phyloP scores from a whole-genome alignment of 139 green algal genomes.

The Trebouxia sp. region DNA sequence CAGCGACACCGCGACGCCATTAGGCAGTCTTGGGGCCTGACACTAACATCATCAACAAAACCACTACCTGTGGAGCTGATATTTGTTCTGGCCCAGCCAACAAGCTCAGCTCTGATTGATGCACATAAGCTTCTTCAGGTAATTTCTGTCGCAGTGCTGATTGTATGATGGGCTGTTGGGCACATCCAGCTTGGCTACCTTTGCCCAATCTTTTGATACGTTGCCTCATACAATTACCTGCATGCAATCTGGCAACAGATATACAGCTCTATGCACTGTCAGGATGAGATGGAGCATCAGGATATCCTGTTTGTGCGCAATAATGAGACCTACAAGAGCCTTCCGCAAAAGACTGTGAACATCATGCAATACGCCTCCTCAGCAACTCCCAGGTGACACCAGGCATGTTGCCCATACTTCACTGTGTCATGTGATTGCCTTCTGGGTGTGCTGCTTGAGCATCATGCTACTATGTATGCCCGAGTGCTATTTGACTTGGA shows the following conservation, averaged over 20 bases:
- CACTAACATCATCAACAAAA: neutral
- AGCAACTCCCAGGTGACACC: constrained; percentile 30
- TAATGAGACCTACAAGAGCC: constrained; percentile 51
- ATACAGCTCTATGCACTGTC: too few species aligned
- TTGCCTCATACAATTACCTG: neutral
- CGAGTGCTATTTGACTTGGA: too few species aligned
- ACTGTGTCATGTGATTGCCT: neutral
- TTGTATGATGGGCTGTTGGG: too few species aligned
- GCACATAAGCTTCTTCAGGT: neutral
- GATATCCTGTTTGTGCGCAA: constrained; percentile 57
- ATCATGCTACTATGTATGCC: neutral
- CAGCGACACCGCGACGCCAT: neutral
- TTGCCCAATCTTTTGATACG: too few species aligned
- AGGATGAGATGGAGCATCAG: constrained; percentile 40
- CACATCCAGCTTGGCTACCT: too few species aligned
- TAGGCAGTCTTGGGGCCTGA: neutral
- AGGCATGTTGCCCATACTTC: neutral
- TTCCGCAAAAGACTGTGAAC: constrained; percentile 63
- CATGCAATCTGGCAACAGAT: too few species aligned
- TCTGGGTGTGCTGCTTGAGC: neutral
- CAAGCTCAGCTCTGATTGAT: neutral
- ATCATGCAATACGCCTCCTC: constrained; percentile 51
- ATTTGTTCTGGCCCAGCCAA: constrained; percentile 52
- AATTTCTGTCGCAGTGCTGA: neutral
- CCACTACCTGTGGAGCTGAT: constrained; percentile 18